phyloP scores from a whole-genome alignment of 2,329 filamentous ascomycete genomes.

The Scedosporium minutisporum region DNA sequence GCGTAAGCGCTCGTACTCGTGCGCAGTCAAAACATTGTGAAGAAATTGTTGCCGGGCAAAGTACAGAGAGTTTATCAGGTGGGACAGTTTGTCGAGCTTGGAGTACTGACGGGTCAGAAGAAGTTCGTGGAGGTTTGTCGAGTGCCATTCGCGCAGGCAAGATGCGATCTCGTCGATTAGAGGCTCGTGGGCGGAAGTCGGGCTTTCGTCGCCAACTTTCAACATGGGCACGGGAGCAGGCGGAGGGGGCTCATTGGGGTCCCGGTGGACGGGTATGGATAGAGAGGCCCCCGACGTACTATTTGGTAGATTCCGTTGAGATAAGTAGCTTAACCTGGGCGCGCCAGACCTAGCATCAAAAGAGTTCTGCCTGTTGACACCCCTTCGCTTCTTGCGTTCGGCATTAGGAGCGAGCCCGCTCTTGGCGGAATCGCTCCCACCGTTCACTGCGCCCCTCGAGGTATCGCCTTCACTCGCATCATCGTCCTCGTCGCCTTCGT shows the following conservation, averaged over 20 bases:
- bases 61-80: slow-evolving; percentile 74
- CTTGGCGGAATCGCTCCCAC: slow-evolving; percentile 40
- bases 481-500: slow-evolving; percentile 38
- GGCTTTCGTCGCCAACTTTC: slow-evolving; percentile 94
- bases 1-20: slow-evolving; percentile 71
- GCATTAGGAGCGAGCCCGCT: slow-evolving; percentile 35
- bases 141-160: slow-evolving; percentile 95
- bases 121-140: slow-evolving; percentile 87
- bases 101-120: slow-evolving; percentile 75
- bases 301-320: slow-evolving; percentile 25
- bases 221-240: slow-evolving; percentile 93
- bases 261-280: slow-evolving; percentile 42
- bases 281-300: slow-evolving; percentile 28
- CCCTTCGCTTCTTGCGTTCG: slow-evolving; percentile 24
- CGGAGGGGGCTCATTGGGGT: slow-evolving; percentile 64
- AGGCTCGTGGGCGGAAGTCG: slow-evolving; percentile 79
- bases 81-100: slow-evolving; percentile 70
- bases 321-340: slow-evolving; percentile 7
- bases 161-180: slow-evolving; percentile 96
- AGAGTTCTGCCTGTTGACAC: slow-evolving; percentile 10
- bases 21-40: slow-evolving; percentile 82
- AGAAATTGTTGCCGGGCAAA: slow-evolving; percentile 79
- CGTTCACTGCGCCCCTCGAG: slow-evolving; percentile 10
- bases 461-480: slow-evolving; percentile 23
- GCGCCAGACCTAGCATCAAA: not conserved